phyloP scores from a whole-genome alignment of 345 rosid species.

The Syzygium grande region DNA sequence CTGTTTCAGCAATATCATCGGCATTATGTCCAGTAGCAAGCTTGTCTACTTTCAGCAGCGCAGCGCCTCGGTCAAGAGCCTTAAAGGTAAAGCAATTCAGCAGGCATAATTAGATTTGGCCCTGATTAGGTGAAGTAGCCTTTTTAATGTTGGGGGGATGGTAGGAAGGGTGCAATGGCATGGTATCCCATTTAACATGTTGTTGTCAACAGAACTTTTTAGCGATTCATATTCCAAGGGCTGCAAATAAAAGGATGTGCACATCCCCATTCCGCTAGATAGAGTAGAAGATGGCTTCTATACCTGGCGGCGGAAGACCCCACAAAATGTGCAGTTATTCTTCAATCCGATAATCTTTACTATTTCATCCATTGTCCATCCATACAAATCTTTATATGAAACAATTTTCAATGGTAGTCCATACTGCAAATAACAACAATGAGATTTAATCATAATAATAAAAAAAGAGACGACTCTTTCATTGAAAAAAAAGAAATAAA shows the following conservation, averaged over 20 bases:
- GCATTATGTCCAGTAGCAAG: constrained; percentile 91
- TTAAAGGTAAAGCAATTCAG: constrained; percentile 7
- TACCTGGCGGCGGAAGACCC: constrained; percentile 94
- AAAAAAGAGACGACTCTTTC: not conserved
- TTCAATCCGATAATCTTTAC: constrained; percentile 90
- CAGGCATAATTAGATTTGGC: not conserved
- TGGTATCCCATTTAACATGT: not conserved
- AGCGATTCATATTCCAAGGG: not conserved
- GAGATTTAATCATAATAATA: not conserved
- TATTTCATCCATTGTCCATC: constrained; percentile 99
- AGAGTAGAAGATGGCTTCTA: not conserved
- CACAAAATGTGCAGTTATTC: constrained; percentile 95
- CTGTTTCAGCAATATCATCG: constrained; percentile 96
- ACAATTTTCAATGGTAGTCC: constrained; percentile 79
- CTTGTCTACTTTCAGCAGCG: constrained; percentile 81
- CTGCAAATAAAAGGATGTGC: not conserved
- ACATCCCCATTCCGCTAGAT: not conserved
- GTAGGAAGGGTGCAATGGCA: not conserved
- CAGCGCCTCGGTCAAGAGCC: constrained; percentile 98
- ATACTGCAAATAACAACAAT: constrained; percentile 32
- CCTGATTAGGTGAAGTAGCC: not conserved
- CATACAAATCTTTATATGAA: constrained; percentile 94
- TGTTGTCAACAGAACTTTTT: not conserved
- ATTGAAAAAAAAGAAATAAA: not conserved
- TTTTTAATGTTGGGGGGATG: not conserved